Evolutionary conservation across 1,284 basidiomycete genomes (phyloP).

Genomic region (Trichosporon sp.): DNA sequence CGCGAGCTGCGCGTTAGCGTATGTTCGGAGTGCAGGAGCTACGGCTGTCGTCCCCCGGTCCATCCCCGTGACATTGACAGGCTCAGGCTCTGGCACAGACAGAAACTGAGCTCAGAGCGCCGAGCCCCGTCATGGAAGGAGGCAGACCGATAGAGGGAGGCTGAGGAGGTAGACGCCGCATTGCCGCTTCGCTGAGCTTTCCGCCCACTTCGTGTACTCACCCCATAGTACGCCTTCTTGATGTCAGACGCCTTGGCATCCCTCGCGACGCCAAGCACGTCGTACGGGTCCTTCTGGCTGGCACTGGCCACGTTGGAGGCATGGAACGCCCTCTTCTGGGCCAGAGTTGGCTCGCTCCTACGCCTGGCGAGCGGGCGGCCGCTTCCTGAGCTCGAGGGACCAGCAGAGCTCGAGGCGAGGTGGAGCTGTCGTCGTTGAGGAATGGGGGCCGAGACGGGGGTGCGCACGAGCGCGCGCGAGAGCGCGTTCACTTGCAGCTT

Average conservation of each 20-base stretch:
- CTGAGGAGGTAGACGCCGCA: neutral
- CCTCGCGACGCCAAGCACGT: constrained; percentile 81
- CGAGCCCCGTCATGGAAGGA: too few relatives aligned
- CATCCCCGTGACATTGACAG: neutral
- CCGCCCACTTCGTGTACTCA: constrained; percentile 56
- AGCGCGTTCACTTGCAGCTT: neutral
- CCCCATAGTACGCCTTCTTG: constrained; percentile 95
- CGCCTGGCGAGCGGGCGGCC: neutral
- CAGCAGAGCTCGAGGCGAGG: neutral
- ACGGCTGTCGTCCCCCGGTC: neutral
- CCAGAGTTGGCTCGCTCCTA: neutral
- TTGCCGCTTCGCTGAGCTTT: neutral
- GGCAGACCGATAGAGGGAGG: too few relatives aligned
- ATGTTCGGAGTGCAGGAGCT: too few relatives aligned
- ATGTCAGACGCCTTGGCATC: constrained; percentile 86
- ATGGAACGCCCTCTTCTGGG: constrained; percentile 71
- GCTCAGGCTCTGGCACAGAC: too few relatives aligned
- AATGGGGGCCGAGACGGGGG: neutral
- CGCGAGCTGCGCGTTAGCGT: constrained; percentile 69
- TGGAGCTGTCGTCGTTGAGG: neutral
- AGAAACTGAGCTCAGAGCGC: too few relatives aligned
- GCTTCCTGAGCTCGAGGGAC: neutral
- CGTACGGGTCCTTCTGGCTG: constrained; percentile 82
- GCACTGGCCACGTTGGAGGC: constrained; percentile 64
- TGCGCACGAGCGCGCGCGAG: constrained; percentile 9